Evolutionary conservation across 2,329 filamentous ascomycete species (phyloP), one percentile per base, ranked within the genome.

Genomic region (Cadophora gregata): DNA sequence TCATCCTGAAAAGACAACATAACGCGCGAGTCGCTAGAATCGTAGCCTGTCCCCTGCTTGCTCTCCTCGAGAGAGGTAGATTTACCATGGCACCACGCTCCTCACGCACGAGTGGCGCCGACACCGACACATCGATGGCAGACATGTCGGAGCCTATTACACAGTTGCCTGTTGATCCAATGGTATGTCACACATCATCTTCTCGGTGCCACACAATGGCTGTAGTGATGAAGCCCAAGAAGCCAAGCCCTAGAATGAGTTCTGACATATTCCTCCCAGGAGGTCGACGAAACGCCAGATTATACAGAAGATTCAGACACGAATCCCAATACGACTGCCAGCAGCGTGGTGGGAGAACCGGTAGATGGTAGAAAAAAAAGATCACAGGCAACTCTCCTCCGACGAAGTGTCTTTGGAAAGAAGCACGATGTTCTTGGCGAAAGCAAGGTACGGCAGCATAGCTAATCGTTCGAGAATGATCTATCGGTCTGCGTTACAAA

Each of bases 361-460:
- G 77, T 84, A 50, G 95, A 98, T 81, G 93, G 93, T 33, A 90
- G 94, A 62, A 96, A 91, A 82, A 89, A 90, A 77, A 89, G 95
- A 74, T 90, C 93, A 65, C 93, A 97, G 77, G 94, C 90, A 66
- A 93, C 93, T 71, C 91, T 96, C 79, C 85, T 98, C 76, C 91
- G 96, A 65, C 92, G 96, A 78, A 97, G 90, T 78, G 93, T 97
- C 69, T 91, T 97, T 75, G 94, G 93, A 76, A 97, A 93, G 84
- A 97, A 99, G 79, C 96, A 97, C 77, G 93, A 97, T 75, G 88
- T 90, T 62, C 81, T 99, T 8, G 93, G 95, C 76, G 93, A 97
- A 77, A 97, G 92, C 59, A 98, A 97, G 88, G 93, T 95, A 84
- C 63, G 81, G 58, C 31, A 33, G 7, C 16, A 51, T 25, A n/a